Evolutionary conservation across 2,329 filamentous ascomycete species (phyloP).

Genomic region (Aspergillus sp.): DNA sequence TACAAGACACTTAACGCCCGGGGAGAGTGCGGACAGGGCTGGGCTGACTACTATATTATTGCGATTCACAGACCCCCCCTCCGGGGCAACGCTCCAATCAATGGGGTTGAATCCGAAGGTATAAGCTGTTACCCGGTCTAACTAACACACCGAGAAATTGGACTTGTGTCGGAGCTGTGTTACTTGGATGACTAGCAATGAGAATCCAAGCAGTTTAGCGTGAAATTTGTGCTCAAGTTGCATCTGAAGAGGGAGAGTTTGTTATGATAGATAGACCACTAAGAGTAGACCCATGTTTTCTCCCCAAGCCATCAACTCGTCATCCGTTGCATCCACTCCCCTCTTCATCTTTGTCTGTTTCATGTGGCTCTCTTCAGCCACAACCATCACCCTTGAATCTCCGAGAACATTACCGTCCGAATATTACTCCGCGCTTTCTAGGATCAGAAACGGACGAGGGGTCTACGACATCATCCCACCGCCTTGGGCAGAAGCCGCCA

Average conservation of each 20-base stretch:
- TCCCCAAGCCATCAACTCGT: background rate
- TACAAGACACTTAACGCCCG: no score
- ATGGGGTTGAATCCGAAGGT: no score
- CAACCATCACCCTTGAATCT: background rate
- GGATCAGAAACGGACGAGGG: background rate
- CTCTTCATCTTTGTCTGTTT: background rate
- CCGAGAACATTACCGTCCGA: background rate
- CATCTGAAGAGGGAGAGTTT: background rate
- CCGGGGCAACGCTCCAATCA: no score
- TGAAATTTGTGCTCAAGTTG: no score
- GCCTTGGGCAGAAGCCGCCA: conserved; percentile 4
- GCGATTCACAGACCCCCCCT: no score
- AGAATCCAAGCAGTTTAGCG: no score
- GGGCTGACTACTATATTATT: no score
- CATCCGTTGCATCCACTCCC: background rate
- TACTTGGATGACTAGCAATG: background rate
- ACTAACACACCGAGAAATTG: background rate
- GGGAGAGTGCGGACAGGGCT: no score
- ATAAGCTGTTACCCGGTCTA: background rate
- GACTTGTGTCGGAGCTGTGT: background rate
- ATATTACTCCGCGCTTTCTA: background rate
- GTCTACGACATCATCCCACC: background rate
- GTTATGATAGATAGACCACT: background rate
- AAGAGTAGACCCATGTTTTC: background rate
- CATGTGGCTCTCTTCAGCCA: background rate